phyloP scores from a whole-genome alignment of 1,139 yeast species.

The Yamadazyma conglobata region DNA sequence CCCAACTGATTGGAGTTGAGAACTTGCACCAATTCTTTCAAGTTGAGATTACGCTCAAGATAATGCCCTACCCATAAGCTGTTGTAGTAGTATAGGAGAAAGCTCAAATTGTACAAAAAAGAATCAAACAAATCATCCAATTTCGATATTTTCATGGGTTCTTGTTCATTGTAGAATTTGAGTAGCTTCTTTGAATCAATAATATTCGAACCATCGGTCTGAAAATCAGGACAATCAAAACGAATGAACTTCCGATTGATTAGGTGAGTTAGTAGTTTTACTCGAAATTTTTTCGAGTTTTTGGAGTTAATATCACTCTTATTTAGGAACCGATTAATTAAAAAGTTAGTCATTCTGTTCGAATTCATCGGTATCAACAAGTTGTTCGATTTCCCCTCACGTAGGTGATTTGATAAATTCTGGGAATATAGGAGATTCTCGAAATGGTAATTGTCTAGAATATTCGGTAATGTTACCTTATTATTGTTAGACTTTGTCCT shows the following conservation, averaged over 20 bases:
- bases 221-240: slow-evolving; percentile 7
- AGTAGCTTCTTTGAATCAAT: slow-evolving; percentile 9
- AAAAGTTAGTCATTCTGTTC: slow-evolving; percentile 33
- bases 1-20: slow-evolving; percentile 11
- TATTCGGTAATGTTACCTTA: slow-evolving; percentile 37
- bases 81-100: slow-evolving; percentile 16
- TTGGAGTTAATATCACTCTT: slow-evolving; percentile 19
- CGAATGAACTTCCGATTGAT: slow-evolving; percentile 5
- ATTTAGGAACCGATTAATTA: slow-evolving; percentile 35
- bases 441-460: slow-evolving; percentile 32
- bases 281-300: slow-evolving; percentile 17
- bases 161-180: slow-evolving; percentile 10
- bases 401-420: slow-evolving; percentile 15
- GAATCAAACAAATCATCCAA: slow-evolving; percentile 42
- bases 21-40: slow-evolving; percentile 11
- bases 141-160: slow-evolving; percentile 15
- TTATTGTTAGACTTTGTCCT: slow-evolving; percentile 35
- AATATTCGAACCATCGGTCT: background rate
- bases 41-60: slow-evolving; percentile 11
- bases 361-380: slow-evolving; percentile 32
- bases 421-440: slow-evolving; percentile 32
- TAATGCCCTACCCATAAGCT: slow-evolving; percentile 16
- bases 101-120: slow-evolving; percentile 32
- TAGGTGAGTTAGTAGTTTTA: slow-evolving; percentile 9
- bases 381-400: slow-evolving; percentile 8